phyloP scores from a whole-genome alignment of 2,329 filamentous ascomycete species.

The Diaporthe ampelina region DNA sequence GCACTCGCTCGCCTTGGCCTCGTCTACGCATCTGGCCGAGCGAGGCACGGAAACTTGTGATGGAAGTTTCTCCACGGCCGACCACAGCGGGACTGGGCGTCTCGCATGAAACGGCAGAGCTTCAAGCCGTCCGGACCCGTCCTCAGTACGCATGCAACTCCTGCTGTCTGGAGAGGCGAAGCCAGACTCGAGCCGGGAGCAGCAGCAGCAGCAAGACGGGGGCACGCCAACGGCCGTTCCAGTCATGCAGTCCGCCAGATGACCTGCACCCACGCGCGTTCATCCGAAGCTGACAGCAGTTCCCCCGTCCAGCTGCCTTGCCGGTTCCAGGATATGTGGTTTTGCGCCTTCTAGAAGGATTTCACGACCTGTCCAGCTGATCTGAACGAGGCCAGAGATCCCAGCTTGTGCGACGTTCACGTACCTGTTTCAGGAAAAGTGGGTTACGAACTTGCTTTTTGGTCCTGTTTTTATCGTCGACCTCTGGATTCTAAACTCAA shows the following conservation, averaged over 20 bases:
- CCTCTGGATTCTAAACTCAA: not conserved
- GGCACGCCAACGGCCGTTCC: conserved; percentile 26
- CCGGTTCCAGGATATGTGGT: not conserved
- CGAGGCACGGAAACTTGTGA: not conserved
- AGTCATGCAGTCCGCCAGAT: conserved; percentile 24
- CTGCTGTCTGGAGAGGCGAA: not conserved
- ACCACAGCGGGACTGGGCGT: conserved; percentile 30
- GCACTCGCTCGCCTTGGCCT: not conserved
- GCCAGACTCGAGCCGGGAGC: conserved; percentile 20
- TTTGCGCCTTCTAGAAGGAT: conserved; percentile 35
- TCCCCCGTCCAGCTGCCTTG: conserved; percentile 12
- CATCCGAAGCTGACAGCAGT: conserved; percentile 25
- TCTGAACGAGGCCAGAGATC: not conserved
- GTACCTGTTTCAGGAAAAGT: conserved; percentile 3
- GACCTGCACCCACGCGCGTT: conserved; percentile 12
- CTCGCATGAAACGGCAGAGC: conserved; percentile 6
- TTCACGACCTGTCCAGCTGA: conserved; percentile 24
- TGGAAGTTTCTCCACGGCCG: not conserved
- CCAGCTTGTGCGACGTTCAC: conserved; percentile 21
- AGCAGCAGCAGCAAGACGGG: not conserved
- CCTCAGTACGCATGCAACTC: not conserved
- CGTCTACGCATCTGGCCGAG: conserved; percentile 17
- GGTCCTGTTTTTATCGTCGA: not conserved
- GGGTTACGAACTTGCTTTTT: not conserved
- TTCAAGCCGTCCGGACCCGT: not conserved